Base-by-base conservation (phyloP, 2,329 filamentous ascomycete genomes). In the Ophiosphaerella herpotricha region DNA sequence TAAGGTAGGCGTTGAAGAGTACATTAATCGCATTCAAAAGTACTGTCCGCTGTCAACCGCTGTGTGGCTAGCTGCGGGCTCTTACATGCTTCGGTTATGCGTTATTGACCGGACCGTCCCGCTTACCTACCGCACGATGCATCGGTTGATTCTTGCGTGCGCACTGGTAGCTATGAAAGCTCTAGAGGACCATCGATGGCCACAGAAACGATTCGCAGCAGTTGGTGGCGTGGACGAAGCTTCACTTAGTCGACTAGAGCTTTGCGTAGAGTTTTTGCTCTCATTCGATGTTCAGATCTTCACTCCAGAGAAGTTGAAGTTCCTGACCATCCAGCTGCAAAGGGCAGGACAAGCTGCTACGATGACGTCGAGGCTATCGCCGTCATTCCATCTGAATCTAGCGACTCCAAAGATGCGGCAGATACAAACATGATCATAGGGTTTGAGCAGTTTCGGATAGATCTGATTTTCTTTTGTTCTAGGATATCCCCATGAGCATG, bases 21-120 rank as follows among this genome's bases (percentile, higher is more conserved):
- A 97, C 68, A 82, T 97, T 21, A 80, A 86, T 64, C 89, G 93
- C 13, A 84, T 97, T 50, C 92, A 97, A 75, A 85, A 85, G 50
- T 97, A 89, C 76, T 97, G 93, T 67, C 92, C 94, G 3, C 91
- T 96, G 84, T 95, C 90, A 55, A 91, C 92, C 0, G 93, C 88
- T 21, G 93, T 97, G 8, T 97, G 96, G 75, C 85, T 99, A 23
- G 91, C 93, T 1, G 88, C 92, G 4, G 91, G 89, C 39, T 80
- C 89, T 7, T 97, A 96, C 75, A 93, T 97, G 58, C 87, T 93
- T 68, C 85, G 88, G 21, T 80, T 97, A 36, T 85, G 93, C 11
- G 81, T 87, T 38, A 90, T 80, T 44, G 73, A 95, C 68, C 84
- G 84, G 58, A 83, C 88, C 21, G 87, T 97, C 18, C 86, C 87